These are phyloP conservation scores for Lithocarpus polystachyus DNA, from an alignment of 306 rosid species.

Conservation along the genomic window DNA sequence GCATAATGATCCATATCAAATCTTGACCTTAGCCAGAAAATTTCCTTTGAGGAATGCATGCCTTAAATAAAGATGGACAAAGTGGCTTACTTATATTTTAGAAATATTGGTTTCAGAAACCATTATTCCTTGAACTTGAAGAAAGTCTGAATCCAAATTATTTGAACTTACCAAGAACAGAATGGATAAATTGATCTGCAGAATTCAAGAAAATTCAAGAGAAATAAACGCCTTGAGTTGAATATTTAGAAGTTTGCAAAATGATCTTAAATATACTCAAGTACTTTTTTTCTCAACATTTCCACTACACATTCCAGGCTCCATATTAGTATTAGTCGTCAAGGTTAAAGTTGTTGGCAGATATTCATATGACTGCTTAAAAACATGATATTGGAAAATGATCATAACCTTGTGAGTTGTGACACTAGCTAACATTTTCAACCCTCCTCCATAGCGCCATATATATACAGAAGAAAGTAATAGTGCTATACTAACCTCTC, in stretches of 20 bases:
- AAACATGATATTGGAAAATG: neutral
- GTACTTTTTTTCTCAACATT: neutral
- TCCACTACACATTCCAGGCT: neutral
- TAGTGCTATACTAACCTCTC: slow-evolving; percentile 16
- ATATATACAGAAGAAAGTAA: neutral
- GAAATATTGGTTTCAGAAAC: neutral
- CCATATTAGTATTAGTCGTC: neutral
- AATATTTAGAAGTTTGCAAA: neutral
- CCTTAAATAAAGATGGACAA: too few relatives aligned
- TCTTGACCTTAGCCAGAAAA: neutral
- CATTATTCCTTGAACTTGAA: neutral
- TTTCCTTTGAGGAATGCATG: neutral
- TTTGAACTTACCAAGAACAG: neutral
- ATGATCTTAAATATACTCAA: neutral
- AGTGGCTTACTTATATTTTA: neutral
- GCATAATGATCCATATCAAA: neutral
- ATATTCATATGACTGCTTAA: neutral
- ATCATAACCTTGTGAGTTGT: slow-evolving; percentile 15
- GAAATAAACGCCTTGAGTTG: neutral
- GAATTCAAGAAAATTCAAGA: neutral
- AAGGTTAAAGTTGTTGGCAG: neutral
- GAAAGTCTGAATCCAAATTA: neutral
- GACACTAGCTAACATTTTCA: slow-evolving; percentile 17
- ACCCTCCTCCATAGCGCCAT: slow-evolving; percentile 17
- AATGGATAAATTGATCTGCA: neutral